These are phyloP conservation scores for Euphorbia pulcherrima DNA, from an alignment of 345 rosid species.

Conservation along the genomic window DNA sequence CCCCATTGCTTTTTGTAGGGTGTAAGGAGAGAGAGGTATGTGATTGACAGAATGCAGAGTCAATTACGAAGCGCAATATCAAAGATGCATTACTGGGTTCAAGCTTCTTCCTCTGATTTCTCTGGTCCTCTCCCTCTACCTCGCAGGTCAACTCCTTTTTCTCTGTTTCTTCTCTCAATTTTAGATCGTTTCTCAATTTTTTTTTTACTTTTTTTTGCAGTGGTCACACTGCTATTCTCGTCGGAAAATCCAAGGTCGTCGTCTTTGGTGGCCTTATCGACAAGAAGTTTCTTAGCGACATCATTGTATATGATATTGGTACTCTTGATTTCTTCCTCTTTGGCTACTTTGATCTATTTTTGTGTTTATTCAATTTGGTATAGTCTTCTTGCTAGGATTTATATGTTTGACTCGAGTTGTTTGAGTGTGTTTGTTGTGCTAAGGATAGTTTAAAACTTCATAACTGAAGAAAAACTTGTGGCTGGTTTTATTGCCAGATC, in stretches of 20 bases:
- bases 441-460: background rate
- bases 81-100: conserved; percentile 86
- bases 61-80: background rate
- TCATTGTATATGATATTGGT: conserved; percentile 77
- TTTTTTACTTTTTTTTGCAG: conserved; percentile 32
- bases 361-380: background rate
- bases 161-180: no score
- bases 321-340: conserved; percentile 6
- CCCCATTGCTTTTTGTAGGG: background rate
- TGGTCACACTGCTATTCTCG: conserved; percentile 75
- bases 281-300: conserved; percentile 70
- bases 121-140: conserved; percentile 68
- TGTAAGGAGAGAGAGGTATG: background rate
- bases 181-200: conserved; percentile 1
- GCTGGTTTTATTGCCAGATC: no score
- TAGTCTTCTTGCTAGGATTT: background rate
- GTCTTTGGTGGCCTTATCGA: conserved; percentile 85
- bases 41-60: background rate
- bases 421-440: background rate
- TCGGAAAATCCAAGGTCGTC: conserved; percentile 78
- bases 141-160: conserved; percentile 49
- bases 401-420: background rate
- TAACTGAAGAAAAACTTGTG: no score
- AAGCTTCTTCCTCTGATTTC: conserved; percentile 78
- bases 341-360: background rate